Conservation (phyloP, 768 basidiomycete genomes). For the Mycena indigotica region DNA sequence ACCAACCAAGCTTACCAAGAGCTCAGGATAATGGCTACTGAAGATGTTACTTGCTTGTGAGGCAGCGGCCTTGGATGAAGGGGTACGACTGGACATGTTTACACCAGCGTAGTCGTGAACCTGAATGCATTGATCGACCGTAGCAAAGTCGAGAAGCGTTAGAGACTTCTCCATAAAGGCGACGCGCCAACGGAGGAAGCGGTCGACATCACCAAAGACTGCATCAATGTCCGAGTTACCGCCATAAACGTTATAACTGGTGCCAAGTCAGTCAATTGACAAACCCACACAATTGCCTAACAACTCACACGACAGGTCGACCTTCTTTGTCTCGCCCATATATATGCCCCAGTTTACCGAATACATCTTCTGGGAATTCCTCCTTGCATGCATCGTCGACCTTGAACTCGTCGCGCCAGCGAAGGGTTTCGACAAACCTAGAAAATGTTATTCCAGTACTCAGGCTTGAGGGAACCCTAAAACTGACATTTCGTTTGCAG, state of each 20-base stretch:
- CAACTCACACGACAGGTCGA: constrained; percentile 66
- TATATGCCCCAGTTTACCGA: constrained; percentile 63
- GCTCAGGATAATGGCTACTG: constrained; percentile 76
- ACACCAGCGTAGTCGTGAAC: constrained; percentile 83
- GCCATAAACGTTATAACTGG: constrained; percentile 81
- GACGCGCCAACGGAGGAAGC: constrained; percentile 82
- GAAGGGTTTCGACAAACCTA: constrained; percentile 58
- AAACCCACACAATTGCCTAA: no score
- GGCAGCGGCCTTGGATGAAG: constrained; percentile 78
- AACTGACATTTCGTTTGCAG: constrained; percentile 17
- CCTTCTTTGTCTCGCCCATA: constrained; percentile 73
- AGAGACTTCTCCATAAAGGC: constrained; percentile 74
- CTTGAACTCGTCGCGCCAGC: constrained; percentile 71
- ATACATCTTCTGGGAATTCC: constrained; percentile 62
- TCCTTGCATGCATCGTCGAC: constrained; percentile 62
- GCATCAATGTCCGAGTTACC: constrained; percentile 63
- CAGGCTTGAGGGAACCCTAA: constrained; percentile 45
- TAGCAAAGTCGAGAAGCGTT: constrained; percentile 66
- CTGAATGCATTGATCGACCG: constrained; percentile 72
- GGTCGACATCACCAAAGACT: constrained; percentile 75
- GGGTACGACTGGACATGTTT: constrained; percentile 61
- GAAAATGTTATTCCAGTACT: constrained; percentile 47
- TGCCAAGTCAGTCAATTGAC: no score
- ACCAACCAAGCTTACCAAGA: constrained; percentile 51
- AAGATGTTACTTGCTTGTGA: constrained; percentile 76